Evolutionary conservation across 192 early-diverging fungal genomes (phyloP).

Genomic region (Dimargaris cristalligena): DNA sequence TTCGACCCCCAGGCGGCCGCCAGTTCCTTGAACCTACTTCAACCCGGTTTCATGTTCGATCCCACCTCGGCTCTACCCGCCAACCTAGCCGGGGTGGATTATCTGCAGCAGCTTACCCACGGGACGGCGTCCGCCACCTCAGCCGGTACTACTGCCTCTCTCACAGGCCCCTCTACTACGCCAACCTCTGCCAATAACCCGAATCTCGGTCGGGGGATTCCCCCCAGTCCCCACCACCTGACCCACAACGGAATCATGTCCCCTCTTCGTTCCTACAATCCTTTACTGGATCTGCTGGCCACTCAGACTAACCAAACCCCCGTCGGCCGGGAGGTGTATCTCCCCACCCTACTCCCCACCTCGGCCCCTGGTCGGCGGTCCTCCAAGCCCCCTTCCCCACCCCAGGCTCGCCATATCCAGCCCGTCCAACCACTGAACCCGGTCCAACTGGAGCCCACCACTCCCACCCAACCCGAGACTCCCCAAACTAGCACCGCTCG

Average conservation of each 20-base stretch:
- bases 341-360: too few species aligned
- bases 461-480: too few species aligned
- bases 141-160: not conserved
- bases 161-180: not conserved
- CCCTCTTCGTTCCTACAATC: slow-evolving; percentile 6
- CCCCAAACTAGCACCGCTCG: too few species aligned
- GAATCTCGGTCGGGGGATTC: too few species aligned
- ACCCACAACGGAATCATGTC: not conserved
- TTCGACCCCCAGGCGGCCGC: slow-evolving; percentile 30
- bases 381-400: not conserved
- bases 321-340: too few species aligned
- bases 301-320: too few species aligned
- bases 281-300: slow-evolving; percentile 17
- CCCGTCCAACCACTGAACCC: not conserved
- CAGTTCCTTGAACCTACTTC: too few species aligned
- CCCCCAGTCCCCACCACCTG: not conserved
- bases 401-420: not conserved
- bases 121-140: not conserved
- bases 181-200: not conserved
- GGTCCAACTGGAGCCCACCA: not conserved
- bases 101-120: not conserved
- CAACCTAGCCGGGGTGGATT: not conserved
- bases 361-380: too few species aligned
- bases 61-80: not conserved
- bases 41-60: not conserved